phyloP scores from a whole-genome alignment of 2,329 filamentous ascomycete species.

The Aureobasidium lini region DNA sequence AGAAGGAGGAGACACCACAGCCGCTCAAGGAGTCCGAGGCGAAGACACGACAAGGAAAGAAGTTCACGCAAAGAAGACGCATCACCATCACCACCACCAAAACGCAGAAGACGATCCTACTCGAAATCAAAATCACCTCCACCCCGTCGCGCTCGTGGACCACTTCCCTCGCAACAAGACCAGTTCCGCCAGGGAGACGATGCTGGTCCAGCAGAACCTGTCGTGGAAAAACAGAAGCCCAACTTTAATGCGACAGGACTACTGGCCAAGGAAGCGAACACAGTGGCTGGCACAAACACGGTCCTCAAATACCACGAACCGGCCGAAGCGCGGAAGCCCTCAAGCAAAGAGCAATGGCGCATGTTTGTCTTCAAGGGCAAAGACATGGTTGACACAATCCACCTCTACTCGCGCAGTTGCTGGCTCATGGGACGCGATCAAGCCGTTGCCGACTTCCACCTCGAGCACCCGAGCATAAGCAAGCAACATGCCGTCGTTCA shows the following conservation, averaged over 20 bases:
- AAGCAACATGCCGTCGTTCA: conserved; percentile 95
- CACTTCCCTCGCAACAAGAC: conserved; percentile 40
- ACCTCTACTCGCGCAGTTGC: conserved; percentile 68
- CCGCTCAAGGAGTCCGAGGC: conserved; percentile 8
- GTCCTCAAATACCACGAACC: conserved; percentile 96
- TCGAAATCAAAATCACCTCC: conserved; percentile 35
- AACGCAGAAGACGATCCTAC: conserved; percentile 17
- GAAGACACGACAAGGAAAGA: conserved; percentile 5
- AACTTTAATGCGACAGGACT: conserved; percentile 77
- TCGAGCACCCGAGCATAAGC: conserved; percentile 87
- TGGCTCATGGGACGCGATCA: conserved; percentile 84
- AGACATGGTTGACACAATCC: conserved; percentile 73
- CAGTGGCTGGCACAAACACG: conserved; percentile 65
- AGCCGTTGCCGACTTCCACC: conserved; percentile 70
- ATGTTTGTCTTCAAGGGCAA: conserved; percentile 86
- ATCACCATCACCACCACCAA: conserved; percentile 3
- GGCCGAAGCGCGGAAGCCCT: conserved; percentile 80
- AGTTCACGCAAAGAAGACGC: neutral
- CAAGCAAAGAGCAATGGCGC: conserved; percentile 72
- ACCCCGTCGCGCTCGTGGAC: conserved; percentile 33
- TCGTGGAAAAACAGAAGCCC: conserved; percentile 68
- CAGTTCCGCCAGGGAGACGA: conserved; percentile 30
- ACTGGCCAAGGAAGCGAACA: conserved; percentile 82
- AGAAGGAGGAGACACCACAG: conserved; percentile 5
- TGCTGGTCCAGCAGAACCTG: conserved; percentile 26